Conservation (phyloP, 331 rosid genomes). For the Rosa hybrid region DNA sequence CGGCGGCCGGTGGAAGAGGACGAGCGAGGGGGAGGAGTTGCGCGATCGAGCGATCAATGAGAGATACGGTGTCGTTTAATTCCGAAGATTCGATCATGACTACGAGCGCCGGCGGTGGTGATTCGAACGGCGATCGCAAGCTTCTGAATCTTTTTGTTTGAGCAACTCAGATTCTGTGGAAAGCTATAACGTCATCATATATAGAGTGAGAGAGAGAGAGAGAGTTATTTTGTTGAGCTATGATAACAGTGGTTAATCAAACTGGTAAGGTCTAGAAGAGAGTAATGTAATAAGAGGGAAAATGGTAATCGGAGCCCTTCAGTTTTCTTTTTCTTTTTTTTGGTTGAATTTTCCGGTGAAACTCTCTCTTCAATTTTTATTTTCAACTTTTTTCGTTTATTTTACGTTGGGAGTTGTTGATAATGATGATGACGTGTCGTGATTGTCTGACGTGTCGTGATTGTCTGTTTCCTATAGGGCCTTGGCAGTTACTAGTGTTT, state of each 20-base stretch:
- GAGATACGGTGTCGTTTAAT: conserved; percentile 27
- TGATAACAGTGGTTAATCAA: background rate
- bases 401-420: conserved; percentile 14
- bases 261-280: background rate
- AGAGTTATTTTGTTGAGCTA: background rate
- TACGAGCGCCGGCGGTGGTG: conserved; percentile 21
- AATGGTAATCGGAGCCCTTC: conserved; percentile 11
- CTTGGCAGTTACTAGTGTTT: conserved; percentile 4
- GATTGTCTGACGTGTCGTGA: conserved; percentile 28
- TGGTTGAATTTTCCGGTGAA: conserved; percentile 20
- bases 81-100: conserved; percentile 43
- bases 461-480: conserved; percentile 10
- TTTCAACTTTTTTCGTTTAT: background rate
- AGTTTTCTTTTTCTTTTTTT: background rate
- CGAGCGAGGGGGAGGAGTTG: conserved; percentile 16
- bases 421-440: conserved; percentile 23
- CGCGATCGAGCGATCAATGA: background rate
- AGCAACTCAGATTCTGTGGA: conserved; percentile 7
- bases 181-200: background rate
- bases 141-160: conserved; percentile 55
- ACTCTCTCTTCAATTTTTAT: background rate
- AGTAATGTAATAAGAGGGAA: background rate
- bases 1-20: background rate
- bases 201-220: background rate
- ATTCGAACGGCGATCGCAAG: conserved; percentile 29